Base-by-base conservation (phyloP, 2,329 filamentous ascomycete species). In the Penicillium brasilianum region DNA sequence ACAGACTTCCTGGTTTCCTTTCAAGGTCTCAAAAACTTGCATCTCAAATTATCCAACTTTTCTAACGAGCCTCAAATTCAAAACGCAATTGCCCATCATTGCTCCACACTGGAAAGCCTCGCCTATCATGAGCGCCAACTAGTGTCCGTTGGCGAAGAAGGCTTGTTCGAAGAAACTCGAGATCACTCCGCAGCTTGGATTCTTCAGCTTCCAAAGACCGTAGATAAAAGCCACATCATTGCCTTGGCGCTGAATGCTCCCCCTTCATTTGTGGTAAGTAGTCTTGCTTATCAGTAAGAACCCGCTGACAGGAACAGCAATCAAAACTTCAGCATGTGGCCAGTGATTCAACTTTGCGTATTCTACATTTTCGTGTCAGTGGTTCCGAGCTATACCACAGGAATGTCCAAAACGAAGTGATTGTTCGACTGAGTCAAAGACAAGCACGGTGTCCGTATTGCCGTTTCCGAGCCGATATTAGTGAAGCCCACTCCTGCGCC, bases 1-100 rank as follows among this genome's bases (percentile, higher is more conserved):
- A 36, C 58, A 11, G 39, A 49, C 25, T 62, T 66, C 55, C 53
- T 66, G 9, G 36, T 58, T 18, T 64, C 64, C 36, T 64, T 66
- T 49, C 46, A 48, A 39, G 61, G 61, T 37, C 50, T 66, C 46
- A 62, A 39, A 53, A 49, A 61, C 43, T 51, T 66, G 39, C 43
- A 61, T 36, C 48, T 66, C 7, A 66, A 55, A 49, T 37, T 66
- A 44, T 49, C 54, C 13, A 61, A 58, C 39, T 62, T 66, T 50
- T 50, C 51, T 28, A 22, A 55, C 22, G 16, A 39, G 37, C 20
- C 20, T 43, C 32, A 37, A 9, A 28, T 66, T 44, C 49, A 56
- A 28, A 22, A 41, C 34, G 61, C 55, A 30, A 61, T 66, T 48
- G 20, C 41, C 36, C 43, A 62, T 53, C 61, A 66, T 53, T 41